Evolutionary conservation across 768 basidiomycete species (phyloP).

Genomic region (Russula sp.): DNA sequence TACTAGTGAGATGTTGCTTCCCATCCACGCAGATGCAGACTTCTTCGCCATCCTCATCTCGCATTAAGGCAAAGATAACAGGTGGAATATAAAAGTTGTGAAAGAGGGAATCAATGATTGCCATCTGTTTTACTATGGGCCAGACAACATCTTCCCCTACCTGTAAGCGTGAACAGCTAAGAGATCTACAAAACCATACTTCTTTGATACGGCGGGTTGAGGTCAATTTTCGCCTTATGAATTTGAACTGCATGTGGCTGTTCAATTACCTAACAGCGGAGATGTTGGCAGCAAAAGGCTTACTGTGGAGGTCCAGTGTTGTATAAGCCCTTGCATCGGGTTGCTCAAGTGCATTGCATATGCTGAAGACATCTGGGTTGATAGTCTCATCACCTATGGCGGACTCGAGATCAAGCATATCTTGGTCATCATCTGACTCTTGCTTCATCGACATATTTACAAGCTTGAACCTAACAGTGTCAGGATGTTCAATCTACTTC

Average conservation of each 20-base stretch:
- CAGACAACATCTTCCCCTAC: no score
- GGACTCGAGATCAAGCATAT: slow-evolving; percentile 17
- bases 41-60: slow-evolving; percentile 35
- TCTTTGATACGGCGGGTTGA: slow-evolving; percentile 67
- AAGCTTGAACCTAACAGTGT: no score
- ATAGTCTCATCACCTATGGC: slow-evolving; percentile 17
- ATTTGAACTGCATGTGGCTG: slow-evolving; percentile 54
- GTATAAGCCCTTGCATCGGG: slow-evolving; percentile 24
- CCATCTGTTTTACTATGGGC: slow-evolving; percentile 53
- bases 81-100: no score
- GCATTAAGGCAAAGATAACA: no score
- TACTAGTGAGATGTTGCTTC: slow-evolving; percentile 45
- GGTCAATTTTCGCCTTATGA: slow-evolving; percentile 61
- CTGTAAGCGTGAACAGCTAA: neutral
- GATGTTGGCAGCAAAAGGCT: neutral
- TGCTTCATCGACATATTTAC: slow-evolving; percentile 1
- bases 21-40: slow-evolving; percentile 45
- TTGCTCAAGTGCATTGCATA: no score
- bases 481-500: no score
- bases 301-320: slow-evolving; percentile 25
- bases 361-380: no score
- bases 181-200: slow-evolving; percentile 33
- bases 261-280: neutral
- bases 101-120: slow-evolving; percentile 44
- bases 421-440: slow-evolving; percentile 7